Evolutionary conservation across 129 eudicot genomes (phyloP).

Genomic region (Centrapalus pauciflorus): DNA sequence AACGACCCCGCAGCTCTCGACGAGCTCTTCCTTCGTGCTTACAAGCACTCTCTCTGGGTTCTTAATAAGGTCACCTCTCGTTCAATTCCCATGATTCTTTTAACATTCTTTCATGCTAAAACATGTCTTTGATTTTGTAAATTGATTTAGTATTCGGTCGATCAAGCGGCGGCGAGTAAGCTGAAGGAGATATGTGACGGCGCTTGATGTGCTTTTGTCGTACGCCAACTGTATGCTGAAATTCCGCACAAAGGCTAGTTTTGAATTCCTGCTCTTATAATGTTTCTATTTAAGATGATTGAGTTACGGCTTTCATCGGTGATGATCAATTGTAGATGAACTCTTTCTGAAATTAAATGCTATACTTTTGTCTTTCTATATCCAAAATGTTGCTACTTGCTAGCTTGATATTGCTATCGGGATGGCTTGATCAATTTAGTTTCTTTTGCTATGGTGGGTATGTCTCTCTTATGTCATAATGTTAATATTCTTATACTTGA

Average conservation of each 20-base stretch:
- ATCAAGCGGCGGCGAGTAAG: conserved; percentile 69
- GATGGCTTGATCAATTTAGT: not conserved
- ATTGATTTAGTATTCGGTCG: conserved; percentile 59
- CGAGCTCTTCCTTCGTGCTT: conserved; percentile 74
- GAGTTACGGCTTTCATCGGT: not conserved
- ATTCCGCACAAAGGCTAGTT: conserved; percentile 28
- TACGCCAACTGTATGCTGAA: conserved; percentile 41
- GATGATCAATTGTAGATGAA: not conserved
- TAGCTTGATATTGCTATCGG: too few relatives aligned
- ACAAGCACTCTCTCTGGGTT: conserved; percentile 84
- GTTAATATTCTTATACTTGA: too few relatives aligned
- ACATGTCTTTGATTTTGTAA: not conserved
- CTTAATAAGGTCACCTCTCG: conserved; percentile 58
- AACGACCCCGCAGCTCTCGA: conserved; percentile 46
- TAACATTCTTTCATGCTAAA: not conserved
- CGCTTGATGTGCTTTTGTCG: conserved; percentile 24
- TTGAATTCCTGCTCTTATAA: not conserved
- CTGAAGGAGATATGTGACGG: conserved; percentile 53
- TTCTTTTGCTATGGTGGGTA: not conserved
- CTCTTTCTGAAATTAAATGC: not conserved
- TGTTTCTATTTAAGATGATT: not conserved
- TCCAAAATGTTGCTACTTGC: too few relatives aligned
- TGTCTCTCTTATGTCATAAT: too few relatives aligned
- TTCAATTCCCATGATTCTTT: not conserved
- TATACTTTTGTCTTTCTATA: not conserved